phyloP scores from a whole-genome alignment of 805 yeast genomes.

The Candida morakotiae region DNA sequence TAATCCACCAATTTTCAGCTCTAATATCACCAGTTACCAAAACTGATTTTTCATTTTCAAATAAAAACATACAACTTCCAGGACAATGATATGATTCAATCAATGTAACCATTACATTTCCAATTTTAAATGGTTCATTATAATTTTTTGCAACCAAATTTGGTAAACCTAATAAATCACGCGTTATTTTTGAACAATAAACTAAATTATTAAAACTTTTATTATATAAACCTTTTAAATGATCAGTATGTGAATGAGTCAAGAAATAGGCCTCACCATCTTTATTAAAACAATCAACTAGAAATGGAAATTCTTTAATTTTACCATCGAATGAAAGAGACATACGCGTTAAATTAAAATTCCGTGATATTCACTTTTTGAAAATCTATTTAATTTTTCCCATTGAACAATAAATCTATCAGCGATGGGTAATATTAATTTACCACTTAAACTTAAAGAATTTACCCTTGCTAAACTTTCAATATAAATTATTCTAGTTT shows the following conservation, averaged over 20 bases:
- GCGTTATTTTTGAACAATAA: slow-evolving; percentile 42
- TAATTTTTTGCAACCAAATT: slow-evolving; percentile 16
- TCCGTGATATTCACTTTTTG: slow-evolving; percentile 72
- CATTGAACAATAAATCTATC: slow-evolving; percentile 89
- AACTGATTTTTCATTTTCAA: slow-evolving; percentile 34
- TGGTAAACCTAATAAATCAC: slow-evolving; percentile 17
- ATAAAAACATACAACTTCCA: slow-evolving; percentile 52
- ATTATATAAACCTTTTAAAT: slow-evolving; percentile 43
- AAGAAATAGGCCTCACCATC: slow-evolving; percentile 27
- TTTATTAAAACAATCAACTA: slow-evolving; percentile 32
- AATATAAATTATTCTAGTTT: slow-evolving; percentile 65
- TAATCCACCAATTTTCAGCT: slow-evolving; percentile 52
- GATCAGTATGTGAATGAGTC: slow-evolving; percentile 56
- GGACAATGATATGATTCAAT: slow-evolving; percentile 57
- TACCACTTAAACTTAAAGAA: slow-evolving; percentile 72
- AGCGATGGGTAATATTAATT: slow-evolving; percentile 61
- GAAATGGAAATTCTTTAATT: slow-evolving; percentile 46
- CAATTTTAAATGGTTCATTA: slow-evolving; percentile 15
- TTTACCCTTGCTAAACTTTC: slow-evolving; percentile 86
- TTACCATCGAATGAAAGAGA: slow-evolving; percentile 37
- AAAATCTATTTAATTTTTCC: slow-evolving; percentile 56
- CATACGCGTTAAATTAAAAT: slow-evolving; percentile 50
- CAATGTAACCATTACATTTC: slow-evolving; percentile 31
- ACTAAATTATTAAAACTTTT: slow-evolving; percentile 36
- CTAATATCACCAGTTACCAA: slow-evolving; percentile 56